A percentile compares a stretch with the other conserved stretches of the same genome.
phyloP scores from a whole-genome alignment of 805 yeast genomes.

The Phaffomyces opuntiae region DNA sequence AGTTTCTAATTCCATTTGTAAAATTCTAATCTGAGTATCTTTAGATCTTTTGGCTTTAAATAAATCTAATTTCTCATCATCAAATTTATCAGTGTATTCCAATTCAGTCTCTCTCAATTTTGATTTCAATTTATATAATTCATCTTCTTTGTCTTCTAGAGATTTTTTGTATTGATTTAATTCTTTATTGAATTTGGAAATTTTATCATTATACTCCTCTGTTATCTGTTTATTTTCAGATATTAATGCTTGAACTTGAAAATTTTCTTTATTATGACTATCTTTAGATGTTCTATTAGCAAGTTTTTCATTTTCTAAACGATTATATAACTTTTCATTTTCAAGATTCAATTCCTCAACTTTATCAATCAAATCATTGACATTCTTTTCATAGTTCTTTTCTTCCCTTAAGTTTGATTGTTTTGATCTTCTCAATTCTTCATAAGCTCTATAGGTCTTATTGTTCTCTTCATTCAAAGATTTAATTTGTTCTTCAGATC shows the following conservation, averaged over 20 bases:
- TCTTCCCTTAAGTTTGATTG: constrained; percentile 6
- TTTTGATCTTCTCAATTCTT: constrained; percentile 11
- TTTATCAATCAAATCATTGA: constrained; percentile 23
- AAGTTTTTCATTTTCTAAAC: constrained; percentile 28
- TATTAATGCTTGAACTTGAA: constrained; percentile 28
- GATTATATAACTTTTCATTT: constrained; percentile 29
- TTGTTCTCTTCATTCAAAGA: constrained; percentile 27
- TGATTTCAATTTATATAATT: constrained; percentile 27
- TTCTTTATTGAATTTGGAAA: constrained; percentile 17
- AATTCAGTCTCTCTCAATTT: constrained; percentile 29
- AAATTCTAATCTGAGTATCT: constrained; percentile 32
- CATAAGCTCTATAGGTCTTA: constrained; percentile 19
- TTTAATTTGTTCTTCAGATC: constrained; percentile 18
- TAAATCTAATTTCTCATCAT: constrained; percentile 30
- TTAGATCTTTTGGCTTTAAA: constrained; percentile 29
- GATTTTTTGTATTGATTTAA: constrained; percentile 16
- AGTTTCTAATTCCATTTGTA: constrained; percentile 33
- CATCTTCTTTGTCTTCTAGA: constrained; percentile 31
- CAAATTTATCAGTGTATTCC: constrained; percentile 25
- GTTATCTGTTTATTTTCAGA: constrained; percentile 23
- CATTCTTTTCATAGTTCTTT: constrained; percentile 25
- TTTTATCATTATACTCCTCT: constrained; percentile 17
- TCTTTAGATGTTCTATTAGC: constrained; percentile 15
- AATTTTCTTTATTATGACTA: constrained; percentile 32
- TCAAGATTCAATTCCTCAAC: constrained; percentile 31